Evolutionary conservation across 1,284 basidiomycete genomes (phyloP), one percentile per base, ranked within the genome.

Genomic region (Thecaphora thlaspeos): DNA sequence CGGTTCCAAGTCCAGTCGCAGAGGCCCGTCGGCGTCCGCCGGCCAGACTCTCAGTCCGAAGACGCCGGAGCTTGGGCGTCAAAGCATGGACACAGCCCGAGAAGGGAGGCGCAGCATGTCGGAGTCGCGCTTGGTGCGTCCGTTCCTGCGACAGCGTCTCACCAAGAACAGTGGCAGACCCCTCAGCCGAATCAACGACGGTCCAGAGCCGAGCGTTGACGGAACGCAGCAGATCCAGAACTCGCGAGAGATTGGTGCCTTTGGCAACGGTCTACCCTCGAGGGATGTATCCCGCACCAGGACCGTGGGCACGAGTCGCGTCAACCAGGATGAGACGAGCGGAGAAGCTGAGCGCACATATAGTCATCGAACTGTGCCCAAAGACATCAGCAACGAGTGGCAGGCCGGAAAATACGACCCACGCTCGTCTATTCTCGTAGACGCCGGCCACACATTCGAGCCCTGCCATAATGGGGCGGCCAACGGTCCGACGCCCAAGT

Each of bases 101-200:
- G 40, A 45, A 26, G 51, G 60, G 18, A 55, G 60, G 12, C 48
- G 51, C 21, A 58, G 60, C 49, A 54, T 62, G 37, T 62, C 60
- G 15, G 60, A 62, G n/a, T 62, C 60, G 32, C 60, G 60, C n/a
- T 49, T 62, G 7, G 49, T 48, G 17, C 48, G 55, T 26, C 55
- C 60, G 10, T 58, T 62, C 43, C 30, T 58, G n/a, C 55, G 55
- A 15, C 23, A 21, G 4, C 60, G 60, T 14, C 26, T 41, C n/a
- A 43, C 34, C 9, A 55, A 48, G 12, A 19, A 41, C 14, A 49
- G 41, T 9, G 26, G 50, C 39, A 4, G 39, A 15, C 39, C 39
- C 7, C 18, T 63, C 12, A 63, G 56, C 50, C 52, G 51, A n/a
- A 50, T 58, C 8, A 15, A 49, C 9, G 61, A 59, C 43, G 45